Percentiles rank a stretch among this genome's conserved stretches.
Evolutionary conservation across 2,329 filamentous ascomycete species (phyloP).

Genomic region (Dryadomyces sulphureus): DNA sequence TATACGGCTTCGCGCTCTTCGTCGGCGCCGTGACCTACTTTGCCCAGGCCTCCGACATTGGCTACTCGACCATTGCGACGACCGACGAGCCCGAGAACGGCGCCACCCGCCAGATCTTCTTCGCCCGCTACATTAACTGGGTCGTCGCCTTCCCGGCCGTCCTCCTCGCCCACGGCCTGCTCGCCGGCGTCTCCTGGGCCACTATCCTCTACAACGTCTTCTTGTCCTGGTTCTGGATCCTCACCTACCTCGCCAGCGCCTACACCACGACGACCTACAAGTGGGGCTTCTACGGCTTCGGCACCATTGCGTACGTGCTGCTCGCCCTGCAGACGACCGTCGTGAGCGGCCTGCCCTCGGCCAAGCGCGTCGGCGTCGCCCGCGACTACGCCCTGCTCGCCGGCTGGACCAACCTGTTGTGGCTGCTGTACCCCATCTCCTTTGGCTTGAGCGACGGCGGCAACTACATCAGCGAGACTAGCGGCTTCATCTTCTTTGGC

Average conservation of each 20-base stretch:
- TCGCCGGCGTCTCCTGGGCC: conserved; percentile 37
- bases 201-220: conserved; percentile 36
- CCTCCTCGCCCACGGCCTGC: conserved; percentile 30
- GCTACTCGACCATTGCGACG: conserved; percentile 22
- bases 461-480: conserved; percentile 31
- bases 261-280: conserved; percentile 35
- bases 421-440: conserved; percentile 39
- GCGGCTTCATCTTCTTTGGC: conserved; percentile 35
- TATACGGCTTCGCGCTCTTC: conserved; percentile 33
- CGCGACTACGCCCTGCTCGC: conserved; percentile 30
- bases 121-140: conserved; percentile 40
- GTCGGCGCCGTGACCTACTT: conserved; percentile 36
- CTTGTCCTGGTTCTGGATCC: conserved; percentile 35
- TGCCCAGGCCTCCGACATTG: conserved; percentile 35
- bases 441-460: conserved; percentile 38
- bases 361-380: conserved; percentile 24
- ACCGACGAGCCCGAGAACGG: conserved; percentile 18
- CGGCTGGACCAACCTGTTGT: conserved; percentile 33
- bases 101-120: conserved; percentile 35
- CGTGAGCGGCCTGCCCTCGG: conserved; percentile 20
- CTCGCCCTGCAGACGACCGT: conserved; percentile 32
- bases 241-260: conserved; percentile 33
- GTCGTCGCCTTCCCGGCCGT: conserved; percentile 32
- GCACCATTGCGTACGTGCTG: conserved; percentile 29
- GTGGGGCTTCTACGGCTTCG: conserved; percentile 43